Percentiles rank a stretch among this genome's conserved stretches.
phyloP scores from a whole-genome alignment of 169 alveolate species.

The Sarcocystis neurona region DNA sequence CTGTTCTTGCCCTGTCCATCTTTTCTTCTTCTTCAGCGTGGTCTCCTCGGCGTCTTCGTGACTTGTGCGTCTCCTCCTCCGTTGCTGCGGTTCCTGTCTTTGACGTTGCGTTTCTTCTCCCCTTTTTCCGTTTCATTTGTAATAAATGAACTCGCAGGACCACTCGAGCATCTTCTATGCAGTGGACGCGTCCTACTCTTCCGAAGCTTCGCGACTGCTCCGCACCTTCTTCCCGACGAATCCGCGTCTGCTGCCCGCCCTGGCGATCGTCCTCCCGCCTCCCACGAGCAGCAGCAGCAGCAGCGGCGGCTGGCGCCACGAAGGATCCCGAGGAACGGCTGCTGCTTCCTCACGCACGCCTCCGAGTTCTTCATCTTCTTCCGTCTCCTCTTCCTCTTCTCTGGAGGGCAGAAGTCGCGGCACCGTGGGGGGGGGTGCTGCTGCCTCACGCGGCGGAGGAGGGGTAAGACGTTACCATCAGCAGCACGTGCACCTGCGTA shows the following conservation, averaged over 20 bases:
- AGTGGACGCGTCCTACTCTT: background rate
- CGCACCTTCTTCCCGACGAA: background rate
- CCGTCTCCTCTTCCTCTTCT: background rate
- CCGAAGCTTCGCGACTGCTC: background rate
- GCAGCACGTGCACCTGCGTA: background rate
- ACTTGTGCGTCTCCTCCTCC: background rate
- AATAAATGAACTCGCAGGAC: too few relatives aligned
- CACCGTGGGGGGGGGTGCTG: too few relatives aligned
- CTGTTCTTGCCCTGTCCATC: background rate
- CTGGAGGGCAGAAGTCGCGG: too few relatives aligned
- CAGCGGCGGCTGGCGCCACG: background rate
- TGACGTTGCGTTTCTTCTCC: background rate
- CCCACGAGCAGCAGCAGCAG: background rate
- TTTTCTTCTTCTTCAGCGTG: background rate
- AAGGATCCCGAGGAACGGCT: background rate
- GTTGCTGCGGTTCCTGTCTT: background rate
- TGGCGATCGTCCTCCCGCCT: background rate
- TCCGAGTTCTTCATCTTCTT: background rate
- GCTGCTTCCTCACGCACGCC: background rate
- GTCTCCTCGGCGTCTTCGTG: background rate
- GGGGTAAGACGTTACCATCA: background rate
- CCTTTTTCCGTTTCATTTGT: too few relatives aligned
- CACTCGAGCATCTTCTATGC: slow-evolving; percentile 19
- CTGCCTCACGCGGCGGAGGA: background rate
- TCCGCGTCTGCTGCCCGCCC: background rate